Percentiles rank a stretch among this genome's conserved stretches.
Evolutionary conservation across 1,284 basidiomycete genomes (phyloP).

Genomic region (Ganoderma lucidum): DNA sequence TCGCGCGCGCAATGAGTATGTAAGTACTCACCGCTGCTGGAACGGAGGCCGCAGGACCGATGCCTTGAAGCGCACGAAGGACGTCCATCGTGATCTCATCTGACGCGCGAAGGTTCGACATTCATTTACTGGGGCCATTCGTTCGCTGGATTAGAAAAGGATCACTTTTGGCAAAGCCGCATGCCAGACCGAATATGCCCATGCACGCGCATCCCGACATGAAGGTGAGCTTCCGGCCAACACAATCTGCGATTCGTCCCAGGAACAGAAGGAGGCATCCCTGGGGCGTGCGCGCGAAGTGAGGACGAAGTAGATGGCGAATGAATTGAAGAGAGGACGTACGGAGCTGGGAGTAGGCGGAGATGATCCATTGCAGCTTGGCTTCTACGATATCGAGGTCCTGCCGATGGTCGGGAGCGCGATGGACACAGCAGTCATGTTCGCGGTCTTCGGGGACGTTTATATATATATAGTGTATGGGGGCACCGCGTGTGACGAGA

Average conservation of each 20-base stretch:
- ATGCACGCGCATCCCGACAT: slow-evolving; percentile 51
- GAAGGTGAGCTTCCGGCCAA: slow-evolving; percentile 63
- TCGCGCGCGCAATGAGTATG: neutral
- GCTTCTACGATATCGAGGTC: slow-evolving; percentile 54
- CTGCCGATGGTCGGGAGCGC: slow-evolving; percentile 61
- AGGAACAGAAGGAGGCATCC: slow-evolving; percentile 68
- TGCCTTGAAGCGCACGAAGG: slow-evolving; percentile 75
- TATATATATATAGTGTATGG: neutral
- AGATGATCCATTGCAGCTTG: slow-evolving; percentile 67
- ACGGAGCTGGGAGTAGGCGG: slow-evolving; percentile 58
- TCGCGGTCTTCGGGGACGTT: slow-evolving; percentile 38
- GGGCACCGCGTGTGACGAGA: slow-evolving; percentile 6
- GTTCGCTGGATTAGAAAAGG: neutral
- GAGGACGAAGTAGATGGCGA: neutral
- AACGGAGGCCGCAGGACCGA: slow-evolving; percentile 73
- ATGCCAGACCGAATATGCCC: slow-evolving; percentile 48
- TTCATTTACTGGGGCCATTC: neutral
- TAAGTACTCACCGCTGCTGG: slow-evolving; percentile 66
- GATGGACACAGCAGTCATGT: slow-evolving; percentile 49
- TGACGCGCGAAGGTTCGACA: slow-evolving; percentile 31
- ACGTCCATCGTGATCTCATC: slow-evolving; percentile 66
- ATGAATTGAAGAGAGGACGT: slow-evolving; percentile 16
- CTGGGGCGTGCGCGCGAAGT: slow-evolving; percentile 33
- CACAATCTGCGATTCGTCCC: slow-evolving; percentile 67
- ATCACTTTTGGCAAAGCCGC: slow-evolving; percentile 54